Evolutionary conservation across 2,329 filamentous ascomycete genomes (phyloP).

Genomic region (Septoria petroselini): DNA sequence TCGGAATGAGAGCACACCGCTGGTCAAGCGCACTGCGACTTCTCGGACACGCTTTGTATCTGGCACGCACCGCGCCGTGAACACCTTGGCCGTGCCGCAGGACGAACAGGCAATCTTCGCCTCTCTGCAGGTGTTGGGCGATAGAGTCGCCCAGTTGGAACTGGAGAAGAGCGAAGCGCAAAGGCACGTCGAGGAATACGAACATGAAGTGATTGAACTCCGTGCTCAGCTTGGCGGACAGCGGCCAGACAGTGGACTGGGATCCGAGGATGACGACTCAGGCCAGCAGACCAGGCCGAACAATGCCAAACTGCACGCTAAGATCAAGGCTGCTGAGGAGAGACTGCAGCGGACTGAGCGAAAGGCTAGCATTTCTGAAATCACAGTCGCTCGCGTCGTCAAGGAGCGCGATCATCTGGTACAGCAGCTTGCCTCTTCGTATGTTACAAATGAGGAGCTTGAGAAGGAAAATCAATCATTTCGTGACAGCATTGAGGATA

Average conservation of each 20-base stretch:
- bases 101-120: conserved; percentile 63
- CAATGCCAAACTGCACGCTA: conserved; percentile 58
- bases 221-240: conserved; percentile 46
- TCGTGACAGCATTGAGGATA: conserved; percentile 47
- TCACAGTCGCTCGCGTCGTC: conserved; percentile 60
- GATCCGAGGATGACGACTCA: conserved; percentile 46
- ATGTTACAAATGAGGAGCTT: conserved; percentile 53
- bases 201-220: conserved; percentile 59
- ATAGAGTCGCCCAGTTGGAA: conserved; percentile 57
- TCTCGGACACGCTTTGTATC: conserved; percentile 55
- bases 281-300: conserved; percentile 46
- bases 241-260: conserved; percentile 48
- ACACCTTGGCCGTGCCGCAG: conserved; percentile 56
- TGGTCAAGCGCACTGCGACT: conserved; percentile 52
- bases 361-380: conserved; percentile 61
- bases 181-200: conserved; percentile 53
- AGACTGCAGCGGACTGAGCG: conserved; percentile 62
- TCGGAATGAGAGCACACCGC: conserved; percentile 57
- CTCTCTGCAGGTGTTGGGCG: conserved; percentile 57
- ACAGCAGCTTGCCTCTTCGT: conserved; percentile 60
- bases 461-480: conserved; percentile 54
- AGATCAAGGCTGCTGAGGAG: conserved; percentile 59
- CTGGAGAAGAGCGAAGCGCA: conserved; percentile 54
- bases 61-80: conserved; percentile 49
- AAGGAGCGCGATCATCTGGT: conserved; percentile 65